Evolutionary conservation across 176 grass and related monocot genomes (phyloP).

Genomic region (Pontederia crassipes): DNA sequence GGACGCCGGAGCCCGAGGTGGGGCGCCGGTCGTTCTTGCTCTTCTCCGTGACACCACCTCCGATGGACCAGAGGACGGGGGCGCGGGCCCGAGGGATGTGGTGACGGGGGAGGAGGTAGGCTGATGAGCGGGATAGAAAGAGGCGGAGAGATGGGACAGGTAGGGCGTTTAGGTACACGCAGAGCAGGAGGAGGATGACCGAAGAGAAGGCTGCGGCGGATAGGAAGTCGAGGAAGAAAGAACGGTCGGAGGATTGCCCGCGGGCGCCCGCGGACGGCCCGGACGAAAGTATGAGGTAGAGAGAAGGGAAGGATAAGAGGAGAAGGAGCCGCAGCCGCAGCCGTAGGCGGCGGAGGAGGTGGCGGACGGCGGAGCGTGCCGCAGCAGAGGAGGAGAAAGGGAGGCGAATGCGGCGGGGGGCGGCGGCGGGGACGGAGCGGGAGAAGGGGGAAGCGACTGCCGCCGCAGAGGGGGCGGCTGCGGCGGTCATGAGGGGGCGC

Average conservation of each 20-base stretch:
- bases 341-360: slow-evolving; percentile 13
- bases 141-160: slow-evolving; percentile 20
- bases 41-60: slow-evolving; percentile 22
- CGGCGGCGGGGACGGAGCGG: slow-evolving; percentile 17
- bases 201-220: slow-evolving; percentile 86
- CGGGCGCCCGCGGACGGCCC: slow-evolving; percentile 41
- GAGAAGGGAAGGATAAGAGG: slow-evolving; percentile 55
- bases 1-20: slow-evolving; percentile 63
- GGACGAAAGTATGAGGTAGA: slow-evolving; percentile 53
- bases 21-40: slow-evolving; percentile 16
- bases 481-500: slow-evolving; percentile 27
- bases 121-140: slow-evolving; percentile 49
- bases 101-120: slow-evolving; percentile 30
- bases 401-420: not conserved
- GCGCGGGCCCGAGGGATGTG: slow-evolving; percentile 33
- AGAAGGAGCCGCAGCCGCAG: slow-evolving; percentile 66
- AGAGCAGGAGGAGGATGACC: slow-evolving; percentile 69
- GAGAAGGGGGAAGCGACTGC: slow-evolving; percentile 5
- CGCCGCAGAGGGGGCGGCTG: slow-evolving; percentile 18
- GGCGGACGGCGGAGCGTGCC: slow-evolving; percentile 27
- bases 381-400: not conserved
- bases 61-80: slow-evolving; percentile 93
- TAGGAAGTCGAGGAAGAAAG: slow-evolving; percentile 84
- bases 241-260: slow-evolving; percentile 33
- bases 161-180: slow-evolving; percentile 39